phyloP scores from a whole-genome alignment of 1,284 basidiomycete species.

The Trichosporon sp. region DNA sequence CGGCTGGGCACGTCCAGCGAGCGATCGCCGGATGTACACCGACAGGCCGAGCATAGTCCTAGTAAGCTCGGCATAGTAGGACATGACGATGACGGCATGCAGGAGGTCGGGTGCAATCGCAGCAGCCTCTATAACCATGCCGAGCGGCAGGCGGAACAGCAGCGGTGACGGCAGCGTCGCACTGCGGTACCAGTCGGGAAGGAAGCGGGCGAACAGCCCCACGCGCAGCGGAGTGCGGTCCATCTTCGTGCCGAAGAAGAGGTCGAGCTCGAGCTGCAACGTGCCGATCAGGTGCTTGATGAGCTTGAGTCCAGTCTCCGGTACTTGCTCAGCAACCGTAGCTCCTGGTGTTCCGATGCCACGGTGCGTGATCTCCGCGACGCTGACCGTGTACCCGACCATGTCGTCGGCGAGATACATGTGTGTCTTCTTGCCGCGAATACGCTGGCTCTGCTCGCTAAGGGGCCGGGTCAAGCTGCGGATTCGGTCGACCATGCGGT shows the following conservation, averaged over 20 bases:
- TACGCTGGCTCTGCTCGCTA: constrained; percentile 53
- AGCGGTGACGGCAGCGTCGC: constrained; percentile 74
- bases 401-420: constrained; percentile 88
- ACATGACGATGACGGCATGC: constrained; percentile 76
- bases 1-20: constrained; percentile 37
- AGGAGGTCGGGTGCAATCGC: constrained; percentile 85
- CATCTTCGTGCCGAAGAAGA: constrained; percentile 55
- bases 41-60: constrained; percentile 77
- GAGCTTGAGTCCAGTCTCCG: constrained; percentile 75
- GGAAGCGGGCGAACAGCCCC: constrained; percentile 79
- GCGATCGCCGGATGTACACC: constrained; percentile 50
- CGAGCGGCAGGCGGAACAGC: constrained; percentile 82
- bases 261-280: constrained; percentile 59
- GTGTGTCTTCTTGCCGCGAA: constrained; percentile 50
- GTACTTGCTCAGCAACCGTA: constrained; percentile 71
- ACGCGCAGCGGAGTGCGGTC: constrained; percentile 72
- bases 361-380: constrained; percentile 78
- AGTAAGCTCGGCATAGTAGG: constrained; percentile 85
- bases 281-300: constrained; percentile 73
- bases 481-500: constrained; percentile 52
- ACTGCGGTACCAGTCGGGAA: constrained; percentile 85
- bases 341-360: constrained; percentile 60
- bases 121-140: constrained; percentile 81
- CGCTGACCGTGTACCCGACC: constrained; percentile 81
- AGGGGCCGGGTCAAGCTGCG: constrained; percentile 46